Conservation (phyloP, 2,329 filamentous ascomycete genomes). For the Ophiognomonia clavigignenti-juglandacearum region DNA sequence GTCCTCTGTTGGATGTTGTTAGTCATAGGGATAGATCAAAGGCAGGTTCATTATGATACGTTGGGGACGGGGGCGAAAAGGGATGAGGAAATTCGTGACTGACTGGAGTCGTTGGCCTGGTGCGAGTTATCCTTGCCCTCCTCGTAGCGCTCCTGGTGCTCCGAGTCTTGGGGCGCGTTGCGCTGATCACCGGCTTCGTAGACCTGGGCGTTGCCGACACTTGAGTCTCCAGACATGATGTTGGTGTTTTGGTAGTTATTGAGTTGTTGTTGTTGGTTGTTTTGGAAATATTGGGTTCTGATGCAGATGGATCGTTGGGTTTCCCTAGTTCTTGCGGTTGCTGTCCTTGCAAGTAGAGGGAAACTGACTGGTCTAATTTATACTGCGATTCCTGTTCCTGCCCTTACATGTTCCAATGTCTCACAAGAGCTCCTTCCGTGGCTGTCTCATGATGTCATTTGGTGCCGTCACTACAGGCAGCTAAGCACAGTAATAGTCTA, state of each 20-base stretch:
- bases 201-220: conserved; percentile 59
- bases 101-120: conserved; percentile 67
- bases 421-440: neutral
- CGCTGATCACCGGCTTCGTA: conserved; percentile 78
- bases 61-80: neutral
- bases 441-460: neutral
- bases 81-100: too few species aligned
- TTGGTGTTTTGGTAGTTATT: too few species aligned
- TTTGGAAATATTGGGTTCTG: neutral
- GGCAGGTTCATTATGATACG: neutral
- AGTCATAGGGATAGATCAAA: neutral
- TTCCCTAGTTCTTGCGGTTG: neutral
- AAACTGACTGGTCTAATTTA: too few species aligned
- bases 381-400: too few species aligned
- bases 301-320: neutral
- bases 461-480: neutral
- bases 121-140: conserved; percentile 71
- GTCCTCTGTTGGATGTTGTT: conserved; percentile 54
- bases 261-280: neutral
- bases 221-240: conserved; percentile 45
- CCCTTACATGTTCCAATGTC: too few species aligned
- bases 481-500: too few species aligned
- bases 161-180: conserved; percentile 47
- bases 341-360: neutral
- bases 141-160: conserved; percentile 52